Conservation (phyloP, 768 basidiomycete species). For the Russula emetica region DNA sequence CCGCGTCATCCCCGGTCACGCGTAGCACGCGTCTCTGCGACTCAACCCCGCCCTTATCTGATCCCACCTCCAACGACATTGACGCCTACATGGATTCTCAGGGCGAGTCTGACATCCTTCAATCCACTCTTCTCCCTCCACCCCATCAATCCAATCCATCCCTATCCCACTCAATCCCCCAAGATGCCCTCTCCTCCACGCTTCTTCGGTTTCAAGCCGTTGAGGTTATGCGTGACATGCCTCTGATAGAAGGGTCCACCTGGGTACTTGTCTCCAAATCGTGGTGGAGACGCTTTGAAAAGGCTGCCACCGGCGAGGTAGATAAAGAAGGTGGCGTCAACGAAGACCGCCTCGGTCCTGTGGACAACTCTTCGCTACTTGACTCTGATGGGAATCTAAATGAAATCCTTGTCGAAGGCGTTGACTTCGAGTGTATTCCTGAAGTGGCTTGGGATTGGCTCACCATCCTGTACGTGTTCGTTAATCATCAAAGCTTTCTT, state of each 20-base stretch:
- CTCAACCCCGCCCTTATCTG: constrained; percentile 17
- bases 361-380: constrained; percentile 68
- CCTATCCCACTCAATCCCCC: constrained; percentile 11
- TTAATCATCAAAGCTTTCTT: neutral
- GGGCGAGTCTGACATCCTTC: constrained; percentile 29
- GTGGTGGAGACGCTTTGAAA: constrained; percentile 76
- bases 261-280: constrained; percentile 71
- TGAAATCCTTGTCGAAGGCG: constrained; percentile 49
- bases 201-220: constrained; percentile 50
- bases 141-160: constrained; percentile 4
- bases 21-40: constrained; percentile 33
- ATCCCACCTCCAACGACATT: constrained; percentile 47
- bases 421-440: constrained; percentile 75
- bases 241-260: constrained; percentile 61
- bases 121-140: constrained; percentile 17
- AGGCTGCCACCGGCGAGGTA: constrained; percentile 61
- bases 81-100: constrained; percentile 46
- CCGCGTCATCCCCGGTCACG: constrained; percentile 41
- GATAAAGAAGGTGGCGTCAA: constrained; percentile 64
- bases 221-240: constrained; percentile 41
- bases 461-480: constrained; percentile 55
- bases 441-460: constrained; percentile 66
- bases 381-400: constrained; percentile 49
- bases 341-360: constrained; percentile 63
- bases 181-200: constrained; percentile 21